Evolutionary conservation across 2,329 filamentous ascomycete species (phyloP).

Genomic region (Pseudomassariella vexata): DNA sequence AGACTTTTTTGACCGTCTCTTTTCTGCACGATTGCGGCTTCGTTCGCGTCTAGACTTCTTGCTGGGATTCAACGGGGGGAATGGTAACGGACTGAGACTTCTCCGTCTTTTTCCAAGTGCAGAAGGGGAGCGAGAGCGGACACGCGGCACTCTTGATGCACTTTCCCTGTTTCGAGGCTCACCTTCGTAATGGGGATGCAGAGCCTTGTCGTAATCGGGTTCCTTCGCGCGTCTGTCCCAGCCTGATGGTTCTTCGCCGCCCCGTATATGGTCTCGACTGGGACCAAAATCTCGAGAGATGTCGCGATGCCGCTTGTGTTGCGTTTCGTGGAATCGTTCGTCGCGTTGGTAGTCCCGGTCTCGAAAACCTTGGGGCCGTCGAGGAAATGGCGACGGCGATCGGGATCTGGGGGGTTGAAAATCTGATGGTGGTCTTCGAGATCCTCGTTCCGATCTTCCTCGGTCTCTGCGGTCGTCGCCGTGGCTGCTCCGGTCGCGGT

Average conservation of each 20-base stretch:
- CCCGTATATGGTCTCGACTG: too few relatives aligned
- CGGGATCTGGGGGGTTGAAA: constrained; percentile 14
- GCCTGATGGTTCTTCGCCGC: constrained; percentile 19
- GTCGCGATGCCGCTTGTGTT: constrained; percentile 26
- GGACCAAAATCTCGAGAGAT: too few relatives aligned
- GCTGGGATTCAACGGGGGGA: constrained; percentile 23
- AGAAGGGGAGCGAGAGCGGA: constrained; percentile 28
- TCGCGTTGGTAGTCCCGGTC: constrained; percentile 17
- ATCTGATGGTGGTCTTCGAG: constrained; percentile 14
- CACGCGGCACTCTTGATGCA: constrained; percentile 25
- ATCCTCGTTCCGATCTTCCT: constrained; percentile 24
- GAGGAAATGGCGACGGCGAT: constrained; percentile 17
- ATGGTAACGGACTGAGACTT: constrained; percentile 33
- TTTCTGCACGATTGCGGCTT: constrained; percentile 19
- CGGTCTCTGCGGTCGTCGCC: constrained; percentile 28
- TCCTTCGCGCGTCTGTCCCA: constrained; percentile 15
- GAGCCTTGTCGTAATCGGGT: constrained; percentile 20
- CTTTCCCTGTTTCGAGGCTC: constrained; percentile 26
- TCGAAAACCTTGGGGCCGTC: constrained; percentile 16
- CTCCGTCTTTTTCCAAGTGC: constrained; percentile 33
- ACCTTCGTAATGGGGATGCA: too few relatives aligned
- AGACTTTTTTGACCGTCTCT: constrained; percentile 15
- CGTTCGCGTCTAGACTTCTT: constrained; percentile 37
- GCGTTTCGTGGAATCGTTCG: constrained; percentile 17
- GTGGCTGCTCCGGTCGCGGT: constrained; percentile 31